Base-by-base conservation (phyloP, 352 stramenopile species). In the Phytophthora kernoviae region DNA sequence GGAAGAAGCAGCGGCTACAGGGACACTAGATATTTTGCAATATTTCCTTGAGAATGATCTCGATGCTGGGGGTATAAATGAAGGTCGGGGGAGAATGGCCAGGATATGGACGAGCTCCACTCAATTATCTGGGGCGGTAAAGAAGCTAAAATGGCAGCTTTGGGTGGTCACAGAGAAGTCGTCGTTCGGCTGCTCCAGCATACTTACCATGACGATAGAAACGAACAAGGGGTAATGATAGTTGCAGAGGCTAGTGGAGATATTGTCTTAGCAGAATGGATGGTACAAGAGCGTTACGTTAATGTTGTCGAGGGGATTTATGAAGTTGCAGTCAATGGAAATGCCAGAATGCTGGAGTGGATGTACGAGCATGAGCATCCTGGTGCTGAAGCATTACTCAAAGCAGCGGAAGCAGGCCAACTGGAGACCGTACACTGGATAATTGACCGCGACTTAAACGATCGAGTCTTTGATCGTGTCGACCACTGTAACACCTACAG, bases 221-320 rank as follows among this genome's bases (percentile, higher is more conserved):
- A 26, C n/a, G n/a, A n/a, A n/a, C n/a, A n/a, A n/a, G n/a, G n/a
- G n/a, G 26, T 20, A 2, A 41, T 51, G 20, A 14, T 24, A 12
- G 40, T 26, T 15, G 30, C 51, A 5, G 39, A 42, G 4, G 40
- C 10, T 15, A 58, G n/a, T 17, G 30, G 30, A 15, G 42, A 74
- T 15, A 33, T 76, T 43, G 14, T 43, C 12, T 54, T 76, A 3
- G 52, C 79, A 17, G 21, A 65, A 37, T 15, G 26, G 20, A 42
- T n/a, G n/a, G n/a, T n/a, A n/a, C n/a, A n/a, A n/a, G n/a, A n/a
- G n/a, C n/a, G n/a, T n/a, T n/a, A n/a, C n/a, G n/a, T n/a, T n/a
- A n/a, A n/a, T n/a, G n/a, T n/a, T n/a, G n/a, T n/a, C n/a, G n/a
- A 34, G 40, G 20, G 40, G 48, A 7, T 42, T 64, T 21, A 44